Evolutionary conservation across 805 yeast genomes (phyloP), one percentile per base, ranked within the genome.

Genomic region (Hanseniaspora vineae): DNA sequence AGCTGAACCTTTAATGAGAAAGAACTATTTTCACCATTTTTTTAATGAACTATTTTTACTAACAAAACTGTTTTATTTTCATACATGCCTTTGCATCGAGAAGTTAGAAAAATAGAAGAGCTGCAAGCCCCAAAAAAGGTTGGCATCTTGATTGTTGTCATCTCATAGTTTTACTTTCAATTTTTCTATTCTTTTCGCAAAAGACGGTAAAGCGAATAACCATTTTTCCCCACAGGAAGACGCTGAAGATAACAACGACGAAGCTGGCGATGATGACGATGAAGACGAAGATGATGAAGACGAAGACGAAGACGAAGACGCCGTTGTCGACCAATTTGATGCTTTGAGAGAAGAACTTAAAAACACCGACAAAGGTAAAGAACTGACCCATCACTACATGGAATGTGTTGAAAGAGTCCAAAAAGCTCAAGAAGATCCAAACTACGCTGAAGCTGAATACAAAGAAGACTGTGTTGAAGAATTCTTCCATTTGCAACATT

Each of bases 391-490:
- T 70, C 97, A 89, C 70, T 88, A 82, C 70, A 80, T 84, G 53
- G 96, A 89, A 70, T 90, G 98, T 77, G 80, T 80, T 51, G 97
- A 85, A 71, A 87, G 97, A 74, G 97, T 90, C 55, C 80, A 92
- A 55, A 78, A 81, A 66, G 95, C 80, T 58, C 76, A 73, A 73
- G 86, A 88, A 71, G 89, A 85, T 62, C 83, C 77, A 56, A 95
- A 73, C 58, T 89, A 90, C 66, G 96, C 69, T 31, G 81, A 83
- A 50, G 77, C 76, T 59, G 80, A 73, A 11, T 75, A 86, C 75
- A 90, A 90, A 71, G 98, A 90, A 74, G 97, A 90, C 71, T 90
- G 98, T 76, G 83, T 90, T 52, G 97, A 90, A 71, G 98, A 90
- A 71, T 90, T 84, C 68, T 90, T 90, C 87, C 97, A 92, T 71